These are phyloP conservation scores for Theobroma cacao DNA, from an alignment of 345 rosid species.

Conservation along the genomic window DNA sequence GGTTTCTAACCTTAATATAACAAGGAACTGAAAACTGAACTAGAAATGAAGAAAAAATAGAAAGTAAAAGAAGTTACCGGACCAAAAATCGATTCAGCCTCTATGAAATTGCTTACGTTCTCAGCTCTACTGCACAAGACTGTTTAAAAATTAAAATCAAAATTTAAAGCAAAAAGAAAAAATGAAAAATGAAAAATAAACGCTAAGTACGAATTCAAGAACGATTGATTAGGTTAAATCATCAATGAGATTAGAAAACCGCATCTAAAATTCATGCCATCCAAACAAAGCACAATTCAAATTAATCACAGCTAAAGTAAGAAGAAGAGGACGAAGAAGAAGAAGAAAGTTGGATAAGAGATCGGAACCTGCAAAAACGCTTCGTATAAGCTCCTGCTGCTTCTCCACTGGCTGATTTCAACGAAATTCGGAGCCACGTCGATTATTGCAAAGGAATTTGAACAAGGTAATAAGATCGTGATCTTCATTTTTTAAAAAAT, in stretches of 20 bases:
- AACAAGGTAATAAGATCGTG: background rate
- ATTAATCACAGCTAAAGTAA: background rate
- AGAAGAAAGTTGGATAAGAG: background rate
- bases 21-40: background rate
- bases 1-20: background rate
- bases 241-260: background rate
- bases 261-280: background rate
- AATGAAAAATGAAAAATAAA: background rate
- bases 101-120: slow-evolving; percentile 81
- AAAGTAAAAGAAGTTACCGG: slow-evolving; percentile 42
- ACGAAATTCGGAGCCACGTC: slow-evolving; percentile 8
- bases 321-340: background rate
- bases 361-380: slow-evolving; percentile 67
- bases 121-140: slow-evolving; percentile 88
- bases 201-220: background rate
- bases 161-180: background rate
- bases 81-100: slow-evolving; percentile 77
- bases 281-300: background rate
- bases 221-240: background rate
- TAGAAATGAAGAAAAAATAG: background rate
- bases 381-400: slow-evolving; percentile 85
- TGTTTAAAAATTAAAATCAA: slow-evolving; percentile 26
- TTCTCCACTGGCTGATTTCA: slow-evolving; percentile 63
- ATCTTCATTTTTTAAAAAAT: background rate
- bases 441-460: background rate